These are phyloP conservation scores for Cicer chorassanicum DNA, from an alignment of 306 rosid genomes.

Conservation along the genomic window DNA sequence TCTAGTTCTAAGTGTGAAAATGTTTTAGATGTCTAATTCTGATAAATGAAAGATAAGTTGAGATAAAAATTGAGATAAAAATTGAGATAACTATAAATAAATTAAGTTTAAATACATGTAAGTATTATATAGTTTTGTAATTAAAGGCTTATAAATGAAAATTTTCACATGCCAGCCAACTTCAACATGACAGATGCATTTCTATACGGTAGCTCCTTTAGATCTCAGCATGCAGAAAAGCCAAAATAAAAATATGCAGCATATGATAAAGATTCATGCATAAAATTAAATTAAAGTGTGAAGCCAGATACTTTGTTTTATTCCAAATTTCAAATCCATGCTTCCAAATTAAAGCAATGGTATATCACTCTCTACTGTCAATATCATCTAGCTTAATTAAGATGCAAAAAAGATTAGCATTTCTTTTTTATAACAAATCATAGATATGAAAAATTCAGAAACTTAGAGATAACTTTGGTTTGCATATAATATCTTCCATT, in stretches of 20 bases:
- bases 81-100: no score
- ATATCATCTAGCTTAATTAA: slow-evolving; percentile 41
- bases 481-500: slow-evolving; percentile 38
- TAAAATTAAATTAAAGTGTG: slow-evolving; percentile 31
- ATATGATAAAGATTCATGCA: slow-evolving; percentile 24
- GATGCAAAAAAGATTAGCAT: slow-evolving; percentile 52
- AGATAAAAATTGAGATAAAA: no score
- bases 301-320: slow-evolving; percentile 42
- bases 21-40: no score
- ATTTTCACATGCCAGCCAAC: neutral
- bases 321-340: slow-evolving; percentile 48
- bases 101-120: neutral
- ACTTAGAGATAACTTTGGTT: slow-evolving; percentile 3
- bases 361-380: slow-evolving; percentile 42
- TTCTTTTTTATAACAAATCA: slow-evolving; percentile 51
- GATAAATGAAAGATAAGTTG: neutral
- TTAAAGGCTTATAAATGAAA: neutral
- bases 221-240: neutral
- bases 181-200: neutral
- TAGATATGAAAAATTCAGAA: slow-evolving; percentile 41
- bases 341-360: slow-evolving; percentile 44
- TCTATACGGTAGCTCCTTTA: neutral
- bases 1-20: no score
- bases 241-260: slow-evolving; percentile 25
- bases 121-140: neutral